Evolutionary conservation across 2,329 filamentous ascomycete species (phyloP).

Genomic region (Fusarium secorum): DNA sequence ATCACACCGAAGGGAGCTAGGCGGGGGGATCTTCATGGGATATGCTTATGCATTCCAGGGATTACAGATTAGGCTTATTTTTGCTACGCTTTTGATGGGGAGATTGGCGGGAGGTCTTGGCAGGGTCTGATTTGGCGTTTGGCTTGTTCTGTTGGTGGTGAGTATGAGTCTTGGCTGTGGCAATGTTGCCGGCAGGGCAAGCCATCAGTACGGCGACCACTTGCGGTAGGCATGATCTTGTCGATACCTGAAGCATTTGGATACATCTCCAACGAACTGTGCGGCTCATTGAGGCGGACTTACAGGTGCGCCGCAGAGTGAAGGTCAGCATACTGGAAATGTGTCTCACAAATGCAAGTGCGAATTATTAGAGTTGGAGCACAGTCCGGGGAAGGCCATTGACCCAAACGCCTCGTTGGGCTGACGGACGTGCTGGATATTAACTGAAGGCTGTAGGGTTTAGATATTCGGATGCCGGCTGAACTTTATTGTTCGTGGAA

Average conservation of each 20-base stretch:
- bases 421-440: not conserved
- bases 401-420: not conserved
- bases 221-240: not conserved
- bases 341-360: no score
- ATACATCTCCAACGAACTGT: not conserved
- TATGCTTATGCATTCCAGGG: not conserved
- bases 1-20: not conserved
- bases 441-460: not conserved
- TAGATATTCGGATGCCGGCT: not conserved
- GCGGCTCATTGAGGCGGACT: not conserved
- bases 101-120: not conserved
- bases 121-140: not conserved
- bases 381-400: rapidly evolving
- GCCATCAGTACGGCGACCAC: not conserved
- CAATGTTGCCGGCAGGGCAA: not conserved
- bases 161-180: not conserved
- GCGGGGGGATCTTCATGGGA: not conserved
- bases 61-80: not conserved
- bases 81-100: not conserved
- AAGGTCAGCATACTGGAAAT: not conserved
- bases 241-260: not conserved
- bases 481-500: not conserved
- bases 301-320: not conserved
- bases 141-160: not conserved
- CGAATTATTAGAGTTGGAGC: no score